These are phyloP conservation scores for Saturnispora sekii DNA, from an alignment of 805 yeast genomes.

Conservation along the genomic window DNA sequence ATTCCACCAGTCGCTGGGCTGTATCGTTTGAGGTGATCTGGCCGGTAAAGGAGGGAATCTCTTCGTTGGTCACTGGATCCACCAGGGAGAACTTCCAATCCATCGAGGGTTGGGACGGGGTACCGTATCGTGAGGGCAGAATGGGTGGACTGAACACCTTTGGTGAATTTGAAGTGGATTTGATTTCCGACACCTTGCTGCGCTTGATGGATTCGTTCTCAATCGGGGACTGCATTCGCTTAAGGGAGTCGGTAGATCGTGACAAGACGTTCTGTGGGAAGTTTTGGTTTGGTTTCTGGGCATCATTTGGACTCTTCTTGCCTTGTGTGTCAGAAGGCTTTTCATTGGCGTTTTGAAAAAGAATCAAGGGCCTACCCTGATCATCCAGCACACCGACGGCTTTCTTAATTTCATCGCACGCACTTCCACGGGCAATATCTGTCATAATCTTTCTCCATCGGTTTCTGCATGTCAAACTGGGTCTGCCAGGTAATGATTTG, in stretches of 20 bases:
- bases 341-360: constrained; percentile 8
- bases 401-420: constrained; percentile 40
- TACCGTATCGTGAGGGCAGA: constrained; percentile 10
- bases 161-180: constrained; percentile 6
- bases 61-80: constrained; percentile 34
- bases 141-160: constrained; percentile 7
- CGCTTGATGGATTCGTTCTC: constrained; percentile 1
- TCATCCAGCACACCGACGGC: constrained; percentile 42
- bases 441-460: constrained; percentile 86
- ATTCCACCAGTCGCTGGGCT: constrained; percentile 47
- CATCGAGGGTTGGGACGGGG: constrained; percentile 25
- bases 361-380: constrained; percentile 13
- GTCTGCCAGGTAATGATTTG: constrained; percentile 61
- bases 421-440: constrained; percentile 59
- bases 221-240: neutral
- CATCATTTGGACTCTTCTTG: neutral
- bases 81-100: constrained; percentile 58
- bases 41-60: constrained; percentile 37
- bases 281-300: neutral
- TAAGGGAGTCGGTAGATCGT: neutral
- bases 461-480: constrained; percentile 83
- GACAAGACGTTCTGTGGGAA: neutral
- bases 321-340: neutral
- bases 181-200: constrained; percentile 4
- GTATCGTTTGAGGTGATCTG: constrained; percentile 41